A percentile compares a stretch with the other conserved stretches of the same genome.
Evolutionary conservation across 2,329 filamentous ascomycete species (phyloP).

Genomic region (Diaporthe sp.): DNA sequence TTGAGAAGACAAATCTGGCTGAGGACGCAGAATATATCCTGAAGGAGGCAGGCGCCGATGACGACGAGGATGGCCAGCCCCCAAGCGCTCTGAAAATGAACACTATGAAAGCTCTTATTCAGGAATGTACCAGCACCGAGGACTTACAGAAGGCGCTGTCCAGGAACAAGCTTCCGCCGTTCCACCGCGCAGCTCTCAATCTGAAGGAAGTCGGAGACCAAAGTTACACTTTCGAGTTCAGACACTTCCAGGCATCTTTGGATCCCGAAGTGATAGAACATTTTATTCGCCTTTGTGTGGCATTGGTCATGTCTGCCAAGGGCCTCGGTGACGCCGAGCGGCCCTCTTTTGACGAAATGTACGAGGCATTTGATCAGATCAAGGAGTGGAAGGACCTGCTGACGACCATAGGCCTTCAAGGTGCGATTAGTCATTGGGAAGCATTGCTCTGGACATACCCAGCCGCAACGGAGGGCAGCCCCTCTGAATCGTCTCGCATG

Average conservation of each 20-base stretch:
- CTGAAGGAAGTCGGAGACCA: neutral
- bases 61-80: neutral
- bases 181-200: neutral
- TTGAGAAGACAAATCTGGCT: neutral
- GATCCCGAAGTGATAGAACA: neutral
- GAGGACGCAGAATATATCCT: neutral
- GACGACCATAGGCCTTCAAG: neutral
- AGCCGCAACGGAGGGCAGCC: neutral
- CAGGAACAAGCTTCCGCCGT: neutral
- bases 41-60: neutral
- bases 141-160: neutral
- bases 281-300: neutral
- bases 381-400: neutral
- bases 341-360: neutral
- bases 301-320: neutral
- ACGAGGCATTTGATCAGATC: neutral
- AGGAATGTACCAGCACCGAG: neutral
- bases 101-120: neutral
- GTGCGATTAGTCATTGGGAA: neutral
- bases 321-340: neutral
- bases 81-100: neutral
- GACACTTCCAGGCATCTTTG: slow-evolving; percentile 10
- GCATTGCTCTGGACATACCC: neutral
- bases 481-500: neutral
- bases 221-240: slow-evolving; percentile 12